Conservation (phyloP, 2,329 filamentous ascomycete genomes). For the Xylariaceae sp. region DNA sequence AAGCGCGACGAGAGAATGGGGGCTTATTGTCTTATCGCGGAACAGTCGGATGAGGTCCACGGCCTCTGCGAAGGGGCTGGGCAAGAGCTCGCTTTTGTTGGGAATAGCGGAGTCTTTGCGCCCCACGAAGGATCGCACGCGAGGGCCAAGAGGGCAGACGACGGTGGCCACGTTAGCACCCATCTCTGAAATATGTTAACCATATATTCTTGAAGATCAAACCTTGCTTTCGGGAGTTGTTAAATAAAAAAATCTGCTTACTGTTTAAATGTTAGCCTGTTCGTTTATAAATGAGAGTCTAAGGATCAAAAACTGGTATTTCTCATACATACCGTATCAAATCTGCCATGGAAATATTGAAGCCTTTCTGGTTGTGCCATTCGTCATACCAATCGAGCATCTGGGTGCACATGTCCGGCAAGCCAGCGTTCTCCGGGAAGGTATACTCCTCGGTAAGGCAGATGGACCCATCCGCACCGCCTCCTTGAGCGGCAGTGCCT, state of each 20-base stretch:
- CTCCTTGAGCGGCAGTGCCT: constrained; percentile 41
- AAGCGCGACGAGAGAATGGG: constrained; percentile 58
- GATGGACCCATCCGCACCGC: constrained; percentile 56
- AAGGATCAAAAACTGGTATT: neutral
- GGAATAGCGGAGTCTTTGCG: constrained; percentile 52
- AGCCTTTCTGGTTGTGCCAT: constrained; percentile 41
- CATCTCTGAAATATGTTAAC: constrained; percentile 46
- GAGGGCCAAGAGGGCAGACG: constrained; percentile 53
- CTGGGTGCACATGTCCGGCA: constrained; percentile 51
- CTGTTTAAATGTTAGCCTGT: neutral
- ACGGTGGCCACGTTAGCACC: constrained; percentile 58
- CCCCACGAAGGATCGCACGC: constrained; percentile 58
- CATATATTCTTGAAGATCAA: neutral
- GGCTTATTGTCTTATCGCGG: constrained; percentile 58
- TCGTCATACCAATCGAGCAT: constrained; percentile 47
- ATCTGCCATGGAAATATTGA: constrained; percentile 58
- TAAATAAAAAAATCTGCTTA: neutral
- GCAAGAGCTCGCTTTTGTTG: constrained; percentile 51
- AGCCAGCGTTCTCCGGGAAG: constrained; percentile 54
- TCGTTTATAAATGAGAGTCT: neutral
- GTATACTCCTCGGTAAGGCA: constrained; percentile 50
- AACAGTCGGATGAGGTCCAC: constrained; percentile 57
- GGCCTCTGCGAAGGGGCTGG: constrained; percentile 51
- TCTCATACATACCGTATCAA: constrained; percentile 48
- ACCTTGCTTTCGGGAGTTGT: neutral